Evolutionary conservation across 2,329 filamentous ascomycete genomes (phyloP).

Genomic region (Lachnellula subtilissima): DNA sequence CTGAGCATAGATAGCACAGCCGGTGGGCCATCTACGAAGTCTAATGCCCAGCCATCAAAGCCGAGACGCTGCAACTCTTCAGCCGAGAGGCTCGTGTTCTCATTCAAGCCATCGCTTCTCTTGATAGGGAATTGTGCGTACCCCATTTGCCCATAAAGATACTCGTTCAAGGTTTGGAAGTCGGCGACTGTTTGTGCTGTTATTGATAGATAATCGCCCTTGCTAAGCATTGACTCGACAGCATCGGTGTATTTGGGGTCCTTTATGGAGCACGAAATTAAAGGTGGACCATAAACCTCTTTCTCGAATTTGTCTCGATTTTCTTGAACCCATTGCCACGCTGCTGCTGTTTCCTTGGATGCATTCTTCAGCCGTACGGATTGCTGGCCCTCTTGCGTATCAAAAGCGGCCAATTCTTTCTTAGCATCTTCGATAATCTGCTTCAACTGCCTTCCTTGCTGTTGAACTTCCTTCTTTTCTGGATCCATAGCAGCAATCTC

Average conservation of each 20-base stretch:
- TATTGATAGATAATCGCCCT: constrained; percentile 54
- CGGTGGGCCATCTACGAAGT: constrained; percentile 75
- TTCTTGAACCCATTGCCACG: constrained; percentile 77
- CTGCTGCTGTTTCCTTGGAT: constrained; percentile 60
- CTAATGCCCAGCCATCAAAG: constrained; percentile 74
- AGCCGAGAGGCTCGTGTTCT: constrained; percentile 48
- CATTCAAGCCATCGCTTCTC: constrained; percentile 49
- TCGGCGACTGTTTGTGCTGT: constrained; percentile 74
- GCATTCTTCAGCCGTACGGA: constrained; percentile 56
- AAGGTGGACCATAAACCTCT: constrained; percentile 60
- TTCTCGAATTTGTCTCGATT: constrained; percentile 59
- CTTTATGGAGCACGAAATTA: constrained; percentile 60
- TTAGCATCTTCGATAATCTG: constrained; percentile 37
- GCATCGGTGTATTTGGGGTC: constrained; percentile 52
- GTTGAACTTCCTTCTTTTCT: constrained; percentile 25
- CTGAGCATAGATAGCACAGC: constrained; percentile 81
- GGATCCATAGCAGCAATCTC: constrained; percentile 31
- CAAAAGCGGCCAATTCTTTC: constrained; percentile 52
- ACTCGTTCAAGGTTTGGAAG: constrained; percentile 62
- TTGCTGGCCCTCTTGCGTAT: constrained; percentile 72
- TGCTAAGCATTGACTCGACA: constrained; percentile 53
- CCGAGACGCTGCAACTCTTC: constrained; percentile 56
- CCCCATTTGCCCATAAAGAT: constrained; percentile 41
- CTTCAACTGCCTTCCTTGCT: constrained; percentile 39
- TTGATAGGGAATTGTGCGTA: constrained; percentile 70